These are phyloP conservation scores for Cryptococcus maquisensis DNA, from an alignment of 1,284 basidiomycete species.

Conservation along the genomic window DNA sequence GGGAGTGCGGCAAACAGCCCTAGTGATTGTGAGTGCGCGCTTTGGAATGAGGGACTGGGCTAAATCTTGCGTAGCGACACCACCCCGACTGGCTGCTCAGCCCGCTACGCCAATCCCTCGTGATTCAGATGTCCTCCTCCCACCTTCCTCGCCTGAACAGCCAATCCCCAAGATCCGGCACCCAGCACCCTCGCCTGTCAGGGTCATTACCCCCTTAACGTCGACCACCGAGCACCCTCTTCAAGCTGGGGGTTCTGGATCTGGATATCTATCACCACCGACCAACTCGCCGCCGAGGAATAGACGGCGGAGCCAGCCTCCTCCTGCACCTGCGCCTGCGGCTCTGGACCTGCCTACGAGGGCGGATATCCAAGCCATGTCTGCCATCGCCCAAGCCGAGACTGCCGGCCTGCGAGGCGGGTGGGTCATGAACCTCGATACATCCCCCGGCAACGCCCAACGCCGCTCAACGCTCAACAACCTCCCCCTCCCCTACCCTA, in stretches of 20 bases:
- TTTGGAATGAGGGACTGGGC: background rate
- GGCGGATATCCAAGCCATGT: slow-evolving; percentile 48
- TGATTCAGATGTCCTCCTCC: slow-evolving; percentile 40
- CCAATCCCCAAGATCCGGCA: slow-evolving; percentile 27
- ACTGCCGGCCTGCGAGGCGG: slow-evolving; percentile 45
- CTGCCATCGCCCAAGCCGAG: slow-evolving; percentile 48
- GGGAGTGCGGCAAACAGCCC: slow-evolving; percentile 31
- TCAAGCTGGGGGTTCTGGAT: slow-evolving; percentile 5
- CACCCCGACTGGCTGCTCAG: slow-evolving; percentile 23
- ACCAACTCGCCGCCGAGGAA: slow-evolving; percentile 24
- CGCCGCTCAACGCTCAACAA: slow-evolving; percentile 1
- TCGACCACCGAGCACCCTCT: slow-evolving; percentile 35
- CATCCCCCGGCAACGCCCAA: slow-evolving; percentile 19
- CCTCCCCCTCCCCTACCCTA: too few species aligned
- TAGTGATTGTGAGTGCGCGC: slow-evolving; percentile 33
- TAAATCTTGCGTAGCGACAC: slow-evolving; percentile 20
- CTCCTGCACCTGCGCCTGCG: slow-evolving; percentile 31
- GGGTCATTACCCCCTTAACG: slow-evolving; percentile 34
- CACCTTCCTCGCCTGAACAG: slow-evolving; percentile 38
- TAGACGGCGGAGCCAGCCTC: slow-evolving; percentile 5
- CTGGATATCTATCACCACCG: slow-evolving; percentile 42
- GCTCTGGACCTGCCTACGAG: slow-evolving; percentile 48
- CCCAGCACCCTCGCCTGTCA: slow-evolving; percentile 25
- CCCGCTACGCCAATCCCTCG: slow-evolving; percentile 34
- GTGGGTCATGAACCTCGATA: slow-evolving; percentile 49